Conservation (phyloP, 345 rosid genomes). For the Luvunga scandens region DNA sequence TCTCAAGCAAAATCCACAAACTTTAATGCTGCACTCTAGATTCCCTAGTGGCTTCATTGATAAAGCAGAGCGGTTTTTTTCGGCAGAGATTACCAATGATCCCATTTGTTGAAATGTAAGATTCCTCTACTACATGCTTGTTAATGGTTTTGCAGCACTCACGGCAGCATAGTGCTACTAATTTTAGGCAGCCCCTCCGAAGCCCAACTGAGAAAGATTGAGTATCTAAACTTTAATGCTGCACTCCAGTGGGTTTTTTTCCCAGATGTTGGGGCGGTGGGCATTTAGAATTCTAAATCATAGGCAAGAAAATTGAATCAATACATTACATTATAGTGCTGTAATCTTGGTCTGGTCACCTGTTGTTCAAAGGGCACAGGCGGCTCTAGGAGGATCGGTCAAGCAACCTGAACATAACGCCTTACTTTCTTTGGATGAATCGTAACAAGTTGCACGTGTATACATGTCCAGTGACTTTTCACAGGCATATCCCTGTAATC, state of each 20-base stretch:
- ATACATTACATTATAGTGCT: not conserved
- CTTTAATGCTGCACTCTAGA: conserved; percentile 48
- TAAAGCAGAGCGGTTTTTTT: conserved; percentile 63
- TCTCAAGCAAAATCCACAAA: conserved; percentile 29
- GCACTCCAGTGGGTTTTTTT: not conserved
- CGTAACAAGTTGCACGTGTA: no score
- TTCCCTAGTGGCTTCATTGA: conserved; percentile 56
- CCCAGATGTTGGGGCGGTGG: not conserved
- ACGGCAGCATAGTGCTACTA: not conserved
- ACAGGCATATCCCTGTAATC: no score
- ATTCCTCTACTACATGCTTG: not conserved
- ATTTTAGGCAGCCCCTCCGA: not conserved
- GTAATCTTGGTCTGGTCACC: not conserved
- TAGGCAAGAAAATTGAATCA: not conserved
- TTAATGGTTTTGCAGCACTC: not conserved
- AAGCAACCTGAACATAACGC: not conserved
- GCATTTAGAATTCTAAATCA: not conserved
- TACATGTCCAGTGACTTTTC: no score
- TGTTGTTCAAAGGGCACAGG: not conserved
- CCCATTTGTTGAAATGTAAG: not conserved
- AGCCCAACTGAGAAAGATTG: not conserved
- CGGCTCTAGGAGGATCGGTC: not conserved
- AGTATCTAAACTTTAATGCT: not conserved
- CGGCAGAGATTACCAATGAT: conserved; percentile 21
- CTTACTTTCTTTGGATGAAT: no score